A percentile compares a stretch with the other conserved stretches of the same genome.
Conservation (phyloP, 2,329 filamentous ascomycete genomes). For the Claviceps citrina region DNA sequence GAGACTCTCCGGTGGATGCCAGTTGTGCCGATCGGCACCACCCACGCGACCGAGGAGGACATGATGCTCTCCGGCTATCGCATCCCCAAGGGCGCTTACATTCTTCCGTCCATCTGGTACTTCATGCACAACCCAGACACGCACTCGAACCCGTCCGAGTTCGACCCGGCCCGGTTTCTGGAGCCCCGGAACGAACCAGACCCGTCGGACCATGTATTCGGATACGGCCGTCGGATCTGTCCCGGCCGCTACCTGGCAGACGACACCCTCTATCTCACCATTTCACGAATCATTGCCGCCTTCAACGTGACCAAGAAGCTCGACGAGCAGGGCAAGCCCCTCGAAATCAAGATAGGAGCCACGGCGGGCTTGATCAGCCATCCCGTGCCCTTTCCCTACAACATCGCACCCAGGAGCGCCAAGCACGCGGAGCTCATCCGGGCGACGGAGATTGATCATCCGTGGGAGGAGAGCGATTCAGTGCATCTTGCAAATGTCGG, state of each 20-base stretch:
- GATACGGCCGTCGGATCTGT: constrained; percentile 22
- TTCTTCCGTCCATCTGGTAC: constrained; percentile 15
- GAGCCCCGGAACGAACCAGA: constrained; percentile 14
- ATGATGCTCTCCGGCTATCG: constrained; percentile 9
- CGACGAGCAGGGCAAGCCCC: constrained; percentile 20
- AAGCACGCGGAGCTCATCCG: constrained; percentile 4
- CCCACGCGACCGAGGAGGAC: constrained; percentile 21
- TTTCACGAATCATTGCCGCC: constrained; percentile 28
- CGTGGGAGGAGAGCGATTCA: constrained; percentile 6
- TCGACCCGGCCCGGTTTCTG: constrained; percentile 21
- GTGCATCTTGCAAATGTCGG: background rate
- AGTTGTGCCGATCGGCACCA: constrained; percentile 20
- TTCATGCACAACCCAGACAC: constrained; percentile 50
- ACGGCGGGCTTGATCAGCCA: constrained; percentile 2
- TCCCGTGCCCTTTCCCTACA: background rate
- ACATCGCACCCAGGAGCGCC: constrained; percentile 1
- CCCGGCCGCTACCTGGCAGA: constrained; percentile 19
- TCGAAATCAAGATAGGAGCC: constrained; percentile 11
- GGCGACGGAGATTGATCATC: constrained; percentile 3
- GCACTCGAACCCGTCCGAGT: constrained; percentile 31
- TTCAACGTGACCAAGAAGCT: constrained; percentile 22
- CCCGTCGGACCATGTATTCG: constrained; percentile 16
- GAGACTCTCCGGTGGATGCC: constrained; percentile 19
- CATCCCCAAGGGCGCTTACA: constrained; percentile 15
- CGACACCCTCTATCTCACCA: constrained; percentile 16